Percentiles rank a stretch among this genome's conserved stretches.
Evolutionary conservation across 768 basidiomycete genomes (phyloP).

Genomic region (Russula brevipes): DNA sequence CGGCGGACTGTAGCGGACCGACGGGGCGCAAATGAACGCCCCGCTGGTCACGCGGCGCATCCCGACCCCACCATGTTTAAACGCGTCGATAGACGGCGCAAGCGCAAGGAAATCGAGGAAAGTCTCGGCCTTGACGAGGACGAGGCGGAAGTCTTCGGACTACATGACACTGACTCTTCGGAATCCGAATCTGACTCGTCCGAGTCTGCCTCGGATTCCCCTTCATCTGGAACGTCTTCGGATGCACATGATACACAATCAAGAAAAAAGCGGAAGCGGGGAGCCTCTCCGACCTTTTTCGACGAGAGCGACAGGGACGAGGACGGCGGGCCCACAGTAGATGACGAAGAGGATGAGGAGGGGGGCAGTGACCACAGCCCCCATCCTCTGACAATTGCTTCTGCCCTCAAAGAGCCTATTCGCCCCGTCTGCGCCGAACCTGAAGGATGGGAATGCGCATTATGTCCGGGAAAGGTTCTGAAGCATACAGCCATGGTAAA

Average conservation of each 20-base stretch:
- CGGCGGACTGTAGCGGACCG: too few species aligned
- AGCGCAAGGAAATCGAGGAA: conserved; percentile 58
- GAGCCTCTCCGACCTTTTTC: conserved; percentile 26
- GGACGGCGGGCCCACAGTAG: conserved; percentile 22
- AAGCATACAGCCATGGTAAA: conserved; percentile 53
- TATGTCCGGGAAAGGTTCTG: conserved; percentile 70
- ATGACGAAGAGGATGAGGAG: conserved; percentile 28
- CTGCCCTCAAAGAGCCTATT: conserved; percentile 60
- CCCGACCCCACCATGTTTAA: conserved; percentile 57
- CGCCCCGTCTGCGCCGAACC: conserved; percentile 54
- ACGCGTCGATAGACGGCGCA: conserved; percentile 62
- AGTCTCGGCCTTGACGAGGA: conserved; percentile 59
- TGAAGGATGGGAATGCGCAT: conserved; percentile 52
- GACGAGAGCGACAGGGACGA: conserved; percentile 30
- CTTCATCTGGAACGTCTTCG: conserved; percentile 13
- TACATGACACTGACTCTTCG: conserved; percentile 73
- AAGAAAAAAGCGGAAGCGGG: conserved; percentile 11
- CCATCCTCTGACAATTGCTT: conserved; percentile 48
- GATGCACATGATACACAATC: not conserved
- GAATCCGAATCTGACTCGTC: conserved; percentile 48
- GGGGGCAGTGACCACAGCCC: conserved; percentile 29
- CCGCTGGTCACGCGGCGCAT: not conserved
- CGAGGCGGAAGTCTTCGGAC: conserved; percentile 56
- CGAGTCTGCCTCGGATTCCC: conserved; percentile 29
- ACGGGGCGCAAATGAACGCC: not conserved